Conservation (phyloP, 352 stramenopile genomes). For the Pythium utonaiense region DNA sequence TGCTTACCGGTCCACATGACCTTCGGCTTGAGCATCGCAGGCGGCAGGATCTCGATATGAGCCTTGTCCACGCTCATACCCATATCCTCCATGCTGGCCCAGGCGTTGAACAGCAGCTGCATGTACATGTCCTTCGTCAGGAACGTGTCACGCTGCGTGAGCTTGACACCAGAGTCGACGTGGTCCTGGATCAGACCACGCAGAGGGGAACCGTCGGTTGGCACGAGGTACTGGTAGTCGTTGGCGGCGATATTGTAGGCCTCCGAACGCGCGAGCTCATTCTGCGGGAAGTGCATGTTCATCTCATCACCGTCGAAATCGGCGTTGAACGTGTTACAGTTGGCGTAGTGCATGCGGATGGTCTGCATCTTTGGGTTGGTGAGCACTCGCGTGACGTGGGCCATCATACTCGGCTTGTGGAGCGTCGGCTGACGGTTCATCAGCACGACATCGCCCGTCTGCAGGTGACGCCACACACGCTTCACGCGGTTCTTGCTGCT, state of each 20-base stretch:
- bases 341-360: slow-evolving; percentile 99
- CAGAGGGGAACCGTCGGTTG: slow-evolving; percentile 97
- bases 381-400: slow-evolving; percentile 96
- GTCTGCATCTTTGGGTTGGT: slow-evolving; percentile 97
- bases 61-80: slow-evolving; percentile 82
- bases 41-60: slow-evolving; percentile 95
- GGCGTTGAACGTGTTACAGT: slow-evolving; percentile 99
- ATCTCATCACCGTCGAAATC: slow-evolving; percentile 99
- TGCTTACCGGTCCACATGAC: slow-evolving; percentile 99
- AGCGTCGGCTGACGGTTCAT: slow-evolving; percentile 99
- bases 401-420: slow-evolving; percentile 99
- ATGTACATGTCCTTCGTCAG: slow-evolving; percentile 98
- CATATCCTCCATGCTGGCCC: slow-evolving; percentile 93
- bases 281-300: slow-evolving; percentile 99
- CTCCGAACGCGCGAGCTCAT: slow-evolving; percentile 96
- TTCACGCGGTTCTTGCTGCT: slow-evolving; percentile 89
- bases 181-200: slow-evolving; percentile 99
- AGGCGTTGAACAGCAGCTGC: slow-evolving; percentile 95
- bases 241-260: slow-evolving; percentile 97
- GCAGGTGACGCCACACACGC: slow-evolving; percentile 97
- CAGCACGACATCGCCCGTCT: slow-evolving; percentile 97
- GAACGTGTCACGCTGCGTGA: slow-evolving; percentile 98
- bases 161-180: slow-evolving; percentile 98
- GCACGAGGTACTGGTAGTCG: slow-evolving; percentile 97
- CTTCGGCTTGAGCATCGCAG: slow-evolving; percentile 96